Base-by-base conservation (phyloP, 768 basidiomycete genomes). In the Hericium erinaceus region DNA sequence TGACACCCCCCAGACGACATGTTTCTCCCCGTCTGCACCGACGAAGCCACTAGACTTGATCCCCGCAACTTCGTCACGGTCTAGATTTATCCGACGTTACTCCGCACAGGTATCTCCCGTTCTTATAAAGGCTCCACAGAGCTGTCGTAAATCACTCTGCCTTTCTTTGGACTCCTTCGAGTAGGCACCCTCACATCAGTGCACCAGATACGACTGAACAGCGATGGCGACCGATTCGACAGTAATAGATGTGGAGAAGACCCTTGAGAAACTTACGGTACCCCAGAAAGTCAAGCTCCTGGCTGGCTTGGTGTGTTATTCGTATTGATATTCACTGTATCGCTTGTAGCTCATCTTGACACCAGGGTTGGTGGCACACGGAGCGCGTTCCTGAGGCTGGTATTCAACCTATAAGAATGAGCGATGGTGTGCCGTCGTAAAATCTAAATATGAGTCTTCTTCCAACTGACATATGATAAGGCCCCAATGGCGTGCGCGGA, bases 401-500 rank as follows among this genome's bases (percentile, higher is more conserved):
- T 0, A 63, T 79, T 4, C 73, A 71, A 2, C 70, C 77, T 6
- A 70, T 78, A 62, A 67, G 77, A 48, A 69, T 79, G 66, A 78
- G 75, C 59, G 78, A 80, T 64, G 79, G 77, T 76, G 60, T 18
- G 51, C 9, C 48, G 48, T 2, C 2, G 22, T 40, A 24, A 13
- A 3, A 15, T 13, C 40, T 18, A 3, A 13, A 15, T 49, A 26
- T 39, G 24, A 40, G 11, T 28, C 41, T n/a, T 12, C 18, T 9
- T 24, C 38, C 41, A 48, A 16, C 26, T 44, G 39, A 7, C n/a
- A 18, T 9, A 12, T 41, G 22, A 18, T 18, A 28, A 66, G 78
- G 78, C 11, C 78, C 79, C 0, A 80, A 80, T 60, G 79, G 79
- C 48, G 74, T 77, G 53, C 72, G 78, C 18, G 79, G 79, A 38